phyloP scores from a whole-genome alignment of 371 early-diverging fungal species.

The Rhizopus delemar region DNA sequence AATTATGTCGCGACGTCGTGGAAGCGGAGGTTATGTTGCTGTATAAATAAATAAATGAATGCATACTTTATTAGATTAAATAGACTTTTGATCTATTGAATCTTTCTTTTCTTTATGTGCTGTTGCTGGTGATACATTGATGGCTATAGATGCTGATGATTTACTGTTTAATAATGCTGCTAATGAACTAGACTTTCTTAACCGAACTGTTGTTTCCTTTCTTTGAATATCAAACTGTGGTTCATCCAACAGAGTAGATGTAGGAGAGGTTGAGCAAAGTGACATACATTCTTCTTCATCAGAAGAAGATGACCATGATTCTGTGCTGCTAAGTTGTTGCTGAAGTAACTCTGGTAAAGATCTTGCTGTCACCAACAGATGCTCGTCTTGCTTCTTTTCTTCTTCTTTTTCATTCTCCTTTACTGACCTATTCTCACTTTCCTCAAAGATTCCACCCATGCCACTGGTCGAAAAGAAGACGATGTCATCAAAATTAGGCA shows the following conservation, averaged over 20 bases:
- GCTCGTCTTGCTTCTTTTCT: constrained; percentile 15
- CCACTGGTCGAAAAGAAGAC: constrained; percentile 76
- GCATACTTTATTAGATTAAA: constrained; percentile 1
- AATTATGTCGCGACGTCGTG: constrained; percentile 49
- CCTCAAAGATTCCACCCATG: constrained; percentile 62
- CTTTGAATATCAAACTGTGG: constrained; percentile 3
- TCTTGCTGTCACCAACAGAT: constrained; percentile 25
- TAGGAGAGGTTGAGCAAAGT: constrained; percentile 16
- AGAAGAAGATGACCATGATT: background rate
- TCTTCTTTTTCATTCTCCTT: background rate
- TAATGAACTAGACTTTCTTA: constrained; percentile 26
- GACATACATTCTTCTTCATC: background rate
- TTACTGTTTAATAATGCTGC: constrained; percentile 18
- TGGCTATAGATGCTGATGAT: constrained; percentile 27
- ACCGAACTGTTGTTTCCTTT: constrained; percentile 7
- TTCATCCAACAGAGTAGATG: constrained; percentile 9
- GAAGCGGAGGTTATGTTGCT: constrained; percentile 51
- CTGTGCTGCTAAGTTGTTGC: constrained; percentile 2
- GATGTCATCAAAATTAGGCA: constrained; percentile 92
- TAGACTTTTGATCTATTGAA: constrained; percentile 3
- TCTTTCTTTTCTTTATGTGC: constrained; percentile 21
- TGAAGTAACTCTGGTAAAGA: constrained; percentile 33
- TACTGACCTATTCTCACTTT: background rate
- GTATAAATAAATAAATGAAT: constrained; percentile 27
- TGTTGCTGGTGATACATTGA: constrained; percentile 30